Evolutionary conservation across 2,329 filamentous ascomycete genomes (phyloP).

Genomic region (Penicillium janthinellum): DNA sequence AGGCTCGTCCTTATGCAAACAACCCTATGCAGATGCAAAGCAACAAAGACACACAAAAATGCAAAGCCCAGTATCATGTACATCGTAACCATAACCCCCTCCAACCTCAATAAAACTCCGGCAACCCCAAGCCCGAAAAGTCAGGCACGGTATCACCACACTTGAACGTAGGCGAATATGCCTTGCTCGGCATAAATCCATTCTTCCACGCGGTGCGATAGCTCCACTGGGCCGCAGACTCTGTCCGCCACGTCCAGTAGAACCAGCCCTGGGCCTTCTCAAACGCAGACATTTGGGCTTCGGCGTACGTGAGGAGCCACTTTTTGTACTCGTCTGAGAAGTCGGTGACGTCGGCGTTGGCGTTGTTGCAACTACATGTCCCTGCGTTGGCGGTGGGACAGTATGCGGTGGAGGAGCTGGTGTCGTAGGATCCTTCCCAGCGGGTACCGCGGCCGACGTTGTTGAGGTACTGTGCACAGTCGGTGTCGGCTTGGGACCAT

Average conservation of each 20-base stretch:
- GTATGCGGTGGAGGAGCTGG: slow-evolving; percentile 69
- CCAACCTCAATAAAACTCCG: slow-evolving; percentile 44
- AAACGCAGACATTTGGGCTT: slow-evolving; percentile 94
- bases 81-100: slow-evolving; percentile 8
- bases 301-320: slow-evolving; percentile 85
- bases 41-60: not conserved
- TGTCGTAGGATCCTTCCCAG: slow-evolving; percentile 80
- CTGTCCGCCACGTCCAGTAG: slow-evolving; percentile 98
- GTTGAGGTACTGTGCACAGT: slow-evolving; percentile 84
- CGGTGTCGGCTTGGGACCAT: slow-evolving; percentile 96
- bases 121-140: slow-evolving; percentile 47
- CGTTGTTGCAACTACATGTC: slow-evolving; percentile 70
- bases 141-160: slow-evolving; percentile 56
- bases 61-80: not conserved
- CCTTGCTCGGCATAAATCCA: slow-evolving; percentile 75
- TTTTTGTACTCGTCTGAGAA: slow-evolving; percentile 78
- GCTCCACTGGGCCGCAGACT: slow-evolving; percentile 85
- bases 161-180: slow-evolving; percentile 70
- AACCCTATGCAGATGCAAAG: slow-evolving; percentile 5
- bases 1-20: not conserved
- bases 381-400: slow-evolving; percentile 68
- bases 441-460: slow-evolving; percentile 85
- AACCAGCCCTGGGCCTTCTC: slow-evolving; percentile 97
- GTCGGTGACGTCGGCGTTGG: slow-evolving; percentile 70
- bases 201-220: slow-evolving; percentile 64